phyloP scores from a whole-genome alignment of 1,139 yeast species.

The Kodamaea arcana region DNA sequence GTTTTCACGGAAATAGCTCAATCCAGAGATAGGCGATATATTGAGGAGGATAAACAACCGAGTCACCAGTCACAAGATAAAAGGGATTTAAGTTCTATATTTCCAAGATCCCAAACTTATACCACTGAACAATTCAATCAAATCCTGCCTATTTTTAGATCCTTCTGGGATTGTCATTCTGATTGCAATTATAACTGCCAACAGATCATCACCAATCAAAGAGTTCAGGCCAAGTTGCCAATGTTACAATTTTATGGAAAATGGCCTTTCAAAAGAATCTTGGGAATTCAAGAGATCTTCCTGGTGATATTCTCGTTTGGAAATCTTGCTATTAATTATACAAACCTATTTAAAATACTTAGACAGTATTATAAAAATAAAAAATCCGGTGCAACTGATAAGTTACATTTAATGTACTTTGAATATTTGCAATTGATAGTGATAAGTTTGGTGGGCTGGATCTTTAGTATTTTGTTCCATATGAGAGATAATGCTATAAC shows the following conservation, averaged over 20 bases:
- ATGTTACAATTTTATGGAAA: slow-evolving; percentile 44
- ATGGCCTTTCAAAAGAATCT: slow-evolving; percentile 41
- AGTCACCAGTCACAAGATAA: too few species aligned
- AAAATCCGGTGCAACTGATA: slow-evolving; percentile 11
- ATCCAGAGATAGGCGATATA: slow-evolving; percentile 1
- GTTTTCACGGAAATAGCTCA: slow-evolving; percentile 10
- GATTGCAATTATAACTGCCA: slow-evolving; percentile 44
- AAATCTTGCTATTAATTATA: slow-evolving; percentile 35
- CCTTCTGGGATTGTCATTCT: slow-evolving; percentile 34
- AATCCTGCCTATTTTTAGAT: slow-evolving; percentile 6
- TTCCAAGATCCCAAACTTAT: not conserved
- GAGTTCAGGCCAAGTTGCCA: slow-evolving; percentile 17
- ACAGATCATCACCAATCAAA: slow-evolving; percentile 29
- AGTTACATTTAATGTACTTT: slow-evolving; percentile 24
- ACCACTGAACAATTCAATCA: slow-evolving; percentile 4
- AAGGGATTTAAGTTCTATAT: too few species aligned
- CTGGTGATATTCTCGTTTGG: slow-evolving; percentile 36
- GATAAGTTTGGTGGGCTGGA: slow-evolving; percentile 38
- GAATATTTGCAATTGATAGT: slow-evolving; percentile 30
- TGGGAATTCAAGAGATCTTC: slow-evolving; percentile 38
- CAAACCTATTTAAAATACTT: slow-evolving; percentile 25
- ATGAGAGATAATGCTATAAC: slow-evolving; percentile 36
- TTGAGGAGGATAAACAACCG: slow-evolving; percentile 1
- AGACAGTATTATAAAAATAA: slow-evolving; percentile 22
- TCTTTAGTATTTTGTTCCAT: slow-evolving; percentile 37